Evolutionary conservation across 768 basidiomycete genomes (phyloP), one percentile per base, ranked within the genome.

Genomic region (Botryobasidium botryosum): DNA sequence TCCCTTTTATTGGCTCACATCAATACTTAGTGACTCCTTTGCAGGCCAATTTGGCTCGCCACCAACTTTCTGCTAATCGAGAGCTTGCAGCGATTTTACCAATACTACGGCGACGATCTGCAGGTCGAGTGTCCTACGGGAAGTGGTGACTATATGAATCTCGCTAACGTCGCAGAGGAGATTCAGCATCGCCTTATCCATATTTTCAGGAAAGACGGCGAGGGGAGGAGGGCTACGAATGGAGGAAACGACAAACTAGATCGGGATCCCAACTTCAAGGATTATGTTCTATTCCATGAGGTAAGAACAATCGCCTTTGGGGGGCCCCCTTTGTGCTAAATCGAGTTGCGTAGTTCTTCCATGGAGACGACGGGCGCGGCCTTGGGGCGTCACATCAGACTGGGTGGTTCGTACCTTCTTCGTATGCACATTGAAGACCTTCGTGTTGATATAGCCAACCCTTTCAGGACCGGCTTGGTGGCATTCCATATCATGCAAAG

Each of bases 151-250:
- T 87, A 79, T 62, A 96, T 96, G 90, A 85, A 88, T 57, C 75
- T 99, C 6, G 85, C 80, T 7, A 71, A 75, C 47, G 88, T 92
- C 17, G 88, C 94, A 4, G 92, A 96, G 56, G 94, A 99, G 61
- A 90, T 99, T 45, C 94, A 97, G 61, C 92, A 97, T 57, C 79
- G 94, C n/a, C 77, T 97, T 50, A 99, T 97, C 45, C 90, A 97
- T 60, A 88, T 99, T 54, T 99, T 99, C 56, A 79, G 85, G n/a
- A 76, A 90, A 23, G 92, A 99, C 57, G 60, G 73, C 50, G 72
- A 85, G 48, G 90, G 91, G 7, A 71, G 74, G 49, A 70, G 94
- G 32, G 90, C 94, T 0, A 82, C 80, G 15, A 97, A 99, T 56
- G 94, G 91, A 17, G 87, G 87, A 5, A 81, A 81, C 55, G 67